phyloP scores from a whole-genome alignment of 139 green algal genomes.

The Chlamydomonas sp. region DNA sequence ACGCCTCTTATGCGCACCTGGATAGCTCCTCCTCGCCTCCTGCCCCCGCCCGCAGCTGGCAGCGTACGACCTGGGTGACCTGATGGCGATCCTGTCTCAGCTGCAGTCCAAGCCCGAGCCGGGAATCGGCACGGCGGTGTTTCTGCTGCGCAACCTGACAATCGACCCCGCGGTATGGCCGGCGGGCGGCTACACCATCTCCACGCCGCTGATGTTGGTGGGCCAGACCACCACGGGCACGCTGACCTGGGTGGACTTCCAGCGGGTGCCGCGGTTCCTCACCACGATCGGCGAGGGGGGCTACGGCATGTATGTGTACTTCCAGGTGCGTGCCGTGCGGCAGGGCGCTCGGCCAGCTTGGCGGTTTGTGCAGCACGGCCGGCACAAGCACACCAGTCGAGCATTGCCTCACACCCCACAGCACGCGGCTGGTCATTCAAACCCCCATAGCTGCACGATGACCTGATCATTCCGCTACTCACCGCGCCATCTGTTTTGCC shows the following conservation, averaged over 20 bases:
- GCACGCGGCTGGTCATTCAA: too few relatives aligned
- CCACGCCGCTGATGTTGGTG: slow-evolving; percentile 1
- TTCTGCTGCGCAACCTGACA: slow-evolving; percentile 15
- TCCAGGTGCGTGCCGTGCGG: too few relatives aligned
- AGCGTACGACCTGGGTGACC: slow-evolving; percentile 8
- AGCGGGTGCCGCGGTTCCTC: background rate
- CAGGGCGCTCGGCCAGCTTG: too few relatives aligned
- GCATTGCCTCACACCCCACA: too few relatives aligned
- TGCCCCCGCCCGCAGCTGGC: background rate
- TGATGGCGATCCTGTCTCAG: background rate
- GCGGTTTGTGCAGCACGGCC: too few relatives aligned
- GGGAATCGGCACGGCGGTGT: background rate
- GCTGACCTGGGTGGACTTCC: slow-evolving; percentile 15
- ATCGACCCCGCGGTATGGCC: slow-evolving; percentile 12
- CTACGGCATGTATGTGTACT: background rate
- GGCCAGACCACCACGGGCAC: slow-evolving; percentile 5
- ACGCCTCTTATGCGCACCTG: too few relatives aligned
- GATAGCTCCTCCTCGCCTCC: too few relatives aligned
- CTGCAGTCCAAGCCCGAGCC: background rate
- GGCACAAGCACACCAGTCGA: too few relatives aligned
- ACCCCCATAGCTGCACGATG: too few relatives aligned
- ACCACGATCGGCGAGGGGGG: background rate
- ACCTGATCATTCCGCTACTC: too few relatives aligned
- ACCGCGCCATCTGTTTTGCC: too few relatives aligned
- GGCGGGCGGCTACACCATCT: background rate